These are phyloP conservation scores for Macadamia integrifolia DNA, from an alignment of 164 flowering plant species.

Conservation along the genomic window DNA sequence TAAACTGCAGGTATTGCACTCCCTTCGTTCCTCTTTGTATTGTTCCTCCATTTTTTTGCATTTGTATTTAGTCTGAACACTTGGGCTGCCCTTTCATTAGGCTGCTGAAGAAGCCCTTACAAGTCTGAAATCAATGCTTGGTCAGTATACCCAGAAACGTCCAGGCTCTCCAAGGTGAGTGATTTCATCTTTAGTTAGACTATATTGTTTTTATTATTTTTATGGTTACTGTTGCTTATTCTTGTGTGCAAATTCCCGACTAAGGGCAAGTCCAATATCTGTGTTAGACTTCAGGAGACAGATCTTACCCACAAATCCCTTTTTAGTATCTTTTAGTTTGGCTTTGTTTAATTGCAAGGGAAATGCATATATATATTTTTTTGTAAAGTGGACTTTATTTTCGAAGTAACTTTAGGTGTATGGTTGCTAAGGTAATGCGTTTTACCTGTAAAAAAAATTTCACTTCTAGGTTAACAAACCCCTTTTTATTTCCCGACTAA, in stretches of 20 bases:
- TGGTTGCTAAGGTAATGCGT: too few relatives aligned
- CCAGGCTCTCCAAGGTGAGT: conserved; percentile 74
- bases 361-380: too few relatives aligned
- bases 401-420: too few relatives aligned
- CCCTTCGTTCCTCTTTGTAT: neutral
- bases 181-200: neutral
- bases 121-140: conserved; percentile 43
- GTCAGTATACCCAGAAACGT: conserved; percentile 45
- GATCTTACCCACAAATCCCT: neutral
- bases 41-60: neutral
- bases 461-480: too few relatives aligned
- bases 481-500: too few relatives aligned
- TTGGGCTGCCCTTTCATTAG: conserved; percentile 27
- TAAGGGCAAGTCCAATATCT: neutral
- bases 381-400: too few relatives aligned
- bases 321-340: too few relatives aligned
- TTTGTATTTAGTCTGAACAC: conserved; percentile 8
- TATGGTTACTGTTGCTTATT: neutral
- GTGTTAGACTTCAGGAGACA: neutral
- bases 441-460: too few relatives aligned
- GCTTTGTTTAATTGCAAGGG: too few relatives aligned
- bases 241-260: neutral
- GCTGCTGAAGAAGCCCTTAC: conserved; percentile 86
- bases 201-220: neutral
- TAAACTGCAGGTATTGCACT: conserved; percentile 56